phyloP scores from a whole-genome alignment of 2,329 filamentous ascomycete species.

The Diplodia mutila region DNA sequence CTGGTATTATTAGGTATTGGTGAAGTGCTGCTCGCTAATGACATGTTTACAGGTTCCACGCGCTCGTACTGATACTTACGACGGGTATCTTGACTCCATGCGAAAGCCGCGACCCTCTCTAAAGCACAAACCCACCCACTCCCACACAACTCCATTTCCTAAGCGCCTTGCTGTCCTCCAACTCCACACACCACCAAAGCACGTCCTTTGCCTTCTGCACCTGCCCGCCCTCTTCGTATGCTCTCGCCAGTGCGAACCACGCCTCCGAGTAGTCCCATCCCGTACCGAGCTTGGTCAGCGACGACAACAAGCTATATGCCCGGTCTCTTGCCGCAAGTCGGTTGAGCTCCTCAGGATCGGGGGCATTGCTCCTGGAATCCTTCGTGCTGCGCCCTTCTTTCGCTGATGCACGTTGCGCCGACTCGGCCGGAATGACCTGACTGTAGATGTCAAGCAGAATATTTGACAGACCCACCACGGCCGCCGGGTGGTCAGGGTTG shows the following conservation, averaged over 20 bases:
- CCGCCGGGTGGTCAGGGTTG: conserved; percentile 76
- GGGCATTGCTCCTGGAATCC: background rate
- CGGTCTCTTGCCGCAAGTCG: conserved; percentile 88
- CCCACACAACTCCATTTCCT: conserved; percentile 75
- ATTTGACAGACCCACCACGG: conserved; percentile 80
- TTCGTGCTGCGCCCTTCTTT: background rate
- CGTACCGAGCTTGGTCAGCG: conserved; percentile 79
- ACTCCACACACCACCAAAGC: conserved; percentile 95
- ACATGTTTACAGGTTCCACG: conserved; percentile 20
- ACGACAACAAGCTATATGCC: conserved; percentile 80
- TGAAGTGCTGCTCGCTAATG: conserved; percentile 7
- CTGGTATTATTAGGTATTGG: background rate
- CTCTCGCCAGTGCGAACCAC: conserved; percentile 85
- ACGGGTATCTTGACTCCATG: conserved; percentile 23
- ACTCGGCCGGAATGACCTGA: conserved; percentile 63
- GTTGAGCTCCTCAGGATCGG: conserved; percentile 69
- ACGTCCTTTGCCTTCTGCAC: conserved; percentile 87
- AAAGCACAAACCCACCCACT: conserved; percentile 25
- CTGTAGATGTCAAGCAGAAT: conserved; percentile 85
- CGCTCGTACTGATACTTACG: conserved; percentile 23
- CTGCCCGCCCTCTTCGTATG: conserved; percentile 86
- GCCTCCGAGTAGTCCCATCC: conserved; percentile 94
- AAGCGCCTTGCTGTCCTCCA: conserved; percentile 83
- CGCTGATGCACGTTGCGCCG: conserved; percentile 39
- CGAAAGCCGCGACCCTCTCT: background rate